Percentiles rank a stretch among this genome's conserved stretches.
These are phyloP conservation scores for Glonium stellatum DNA, from an alignment of 495 filamentous ascomycete species.

Conservation along the genomic window DNA sequence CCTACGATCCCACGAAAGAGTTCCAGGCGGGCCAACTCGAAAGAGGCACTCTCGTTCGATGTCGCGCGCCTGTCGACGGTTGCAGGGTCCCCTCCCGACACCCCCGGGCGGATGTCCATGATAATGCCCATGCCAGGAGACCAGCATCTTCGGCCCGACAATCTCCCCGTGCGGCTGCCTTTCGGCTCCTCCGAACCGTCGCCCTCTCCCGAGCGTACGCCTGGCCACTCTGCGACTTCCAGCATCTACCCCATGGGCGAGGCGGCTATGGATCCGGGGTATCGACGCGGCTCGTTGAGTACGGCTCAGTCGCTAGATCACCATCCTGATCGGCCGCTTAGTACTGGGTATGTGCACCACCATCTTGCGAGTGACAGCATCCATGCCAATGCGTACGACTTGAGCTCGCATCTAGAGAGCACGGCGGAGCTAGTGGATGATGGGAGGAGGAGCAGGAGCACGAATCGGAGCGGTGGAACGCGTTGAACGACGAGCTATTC, in stretches of 20 bases:
- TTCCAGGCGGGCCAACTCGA: slow-evolving; percentile 47
- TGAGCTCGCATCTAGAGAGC: slow-evolving; percentile 24
- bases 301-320: slow-evolving; percentile 29
- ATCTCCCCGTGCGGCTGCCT: slow-evolving; percentile 9
- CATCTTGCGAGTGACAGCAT: slow-evolving; percentile 55
- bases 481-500: not conserved
- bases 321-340: slow-evolving; percentile 54
- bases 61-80: slow-evolving; percentile 23
- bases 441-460: slow-evolving; percentile 21
- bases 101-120: slow-evolving; percentile 12
- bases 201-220: slow-evolving; percentile 20
- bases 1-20: slow-evolving; percentile 55
- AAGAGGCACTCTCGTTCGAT: slow-evolving; percentile 21
- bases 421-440: slow-evolving; percentile 30
- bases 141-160: slow-evolving; percentile 21
- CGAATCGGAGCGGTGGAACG: not conserved
- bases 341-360: slow-evolving; percentile 67
- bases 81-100: slow-evolving; percentile 26
- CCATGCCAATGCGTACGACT: slow-evolving; percentile 26
- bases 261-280: not conserved
- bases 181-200: slow-evolving; percentile 26
- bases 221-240: slow-evolving; percentile 20
- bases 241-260: slow-evolving; percentile 13
- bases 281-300: slow-evolving; percentile 5
- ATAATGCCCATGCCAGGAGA: slow-evolving; percentile 3